Percentiles rank a stretch among this genome's conserved stretches.
phyloP scores from a whole-genome alignment of 2,329 filamentous ascomycete genomes.

The Penicillium thymicola region DNA sequence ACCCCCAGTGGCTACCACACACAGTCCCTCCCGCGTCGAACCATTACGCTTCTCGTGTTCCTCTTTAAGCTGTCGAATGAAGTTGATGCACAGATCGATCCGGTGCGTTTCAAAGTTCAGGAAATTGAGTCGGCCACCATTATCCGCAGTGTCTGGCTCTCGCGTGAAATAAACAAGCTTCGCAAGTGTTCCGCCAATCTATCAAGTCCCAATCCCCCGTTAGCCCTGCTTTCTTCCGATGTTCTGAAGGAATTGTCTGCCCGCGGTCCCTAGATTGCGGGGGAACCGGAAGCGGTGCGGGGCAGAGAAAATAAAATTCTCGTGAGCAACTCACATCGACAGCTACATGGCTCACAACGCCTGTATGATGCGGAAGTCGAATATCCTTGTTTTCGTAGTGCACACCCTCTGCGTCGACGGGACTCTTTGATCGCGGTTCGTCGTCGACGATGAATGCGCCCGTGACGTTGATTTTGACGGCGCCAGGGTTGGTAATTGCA shows the following conservation, averaged over 20 bases:
- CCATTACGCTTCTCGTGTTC: conserved; percentile 77
- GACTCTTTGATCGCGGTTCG: conserved; percentile 53
- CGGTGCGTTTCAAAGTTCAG: conserved; percentile 93
- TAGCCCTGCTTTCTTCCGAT: not conserved
- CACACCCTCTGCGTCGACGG: conserved; percentile 54
- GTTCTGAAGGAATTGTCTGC: not conserved
- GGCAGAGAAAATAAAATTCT: conserved; percentile 12
- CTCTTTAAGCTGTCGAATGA: conserved; percentile 79
- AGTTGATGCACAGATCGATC: conserved; percentile 90
- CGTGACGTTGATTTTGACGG: conserved; percentile 92
- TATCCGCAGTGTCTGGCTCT: conserved; percentile 73
- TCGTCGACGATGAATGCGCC: conserved; percentile 96
- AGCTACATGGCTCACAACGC: conserved; percentile 92
- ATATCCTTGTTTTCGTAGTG: conserved; percentile 86
- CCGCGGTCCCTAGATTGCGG: conserved; percentile 23
- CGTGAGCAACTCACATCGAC: conserved; percentile 69
- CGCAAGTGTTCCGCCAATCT: conserved; percentile 94
- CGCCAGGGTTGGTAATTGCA: conserved; percentile 58
- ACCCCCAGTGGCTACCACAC: conserved; percentile 92
- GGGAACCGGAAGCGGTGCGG: conserved; percentile 24
- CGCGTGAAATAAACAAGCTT: conserved; percentile 98
- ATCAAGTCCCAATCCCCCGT: conserved; percentile 10
- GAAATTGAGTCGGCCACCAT: conserved; percentile 89
- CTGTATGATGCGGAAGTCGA: conserved; percentile 90
- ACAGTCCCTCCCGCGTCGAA: conserved; percentile 65